These are phyloP conservation scores for Stereocaulon alpinum DNA, from an alignment of 495 filamentous ascomycete species.

Conservation along the genomic window DNA sequence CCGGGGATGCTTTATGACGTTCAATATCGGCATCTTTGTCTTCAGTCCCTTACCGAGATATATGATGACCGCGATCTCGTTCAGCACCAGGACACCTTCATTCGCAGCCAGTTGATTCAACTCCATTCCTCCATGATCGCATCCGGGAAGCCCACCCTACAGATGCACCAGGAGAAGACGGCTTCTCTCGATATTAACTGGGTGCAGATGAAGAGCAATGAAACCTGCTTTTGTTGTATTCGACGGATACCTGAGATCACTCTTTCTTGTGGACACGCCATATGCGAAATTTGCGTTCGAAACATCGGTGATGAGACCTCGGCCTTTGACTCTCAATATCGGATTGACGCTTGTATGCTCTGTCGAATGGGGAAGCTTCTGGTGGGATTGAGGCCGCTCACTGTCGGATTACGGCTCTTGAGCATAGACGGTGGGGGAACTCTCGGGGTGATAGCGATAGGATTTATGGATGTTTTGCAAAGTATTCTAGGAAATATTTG, in stretches of 20 bases:
- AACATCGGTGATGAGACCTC: background rate
- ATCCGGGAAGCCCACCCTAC: background rate
- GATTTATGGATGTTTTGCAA: constrained; percentile 1
- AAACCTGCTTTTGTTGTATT: constrained; percentile 9
- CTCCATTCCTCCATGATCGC: too few relatives aligned
- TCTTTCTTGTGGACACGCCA: constrained; percentile 7
- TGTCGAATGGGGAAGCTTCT: background rate
- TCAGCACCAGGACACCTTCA: too few relatives aligned
- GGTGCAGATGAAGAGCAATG: background rate
- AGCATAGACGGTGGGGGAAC: constrained; percentile 9
- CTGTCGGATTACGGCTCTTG: constrained; percentile 4
- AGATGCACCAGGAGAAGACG: background rate
- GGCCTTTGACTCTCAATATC: background rate
- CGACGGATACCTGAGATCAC: constrained; percentile 6
- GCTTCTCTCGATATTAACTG: background rate
- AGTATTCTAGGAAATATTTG: background rate
- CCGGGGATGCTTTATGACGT: too few relatives aligned
- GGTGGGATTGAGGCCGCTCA: background rate
- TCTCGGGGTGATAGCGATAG: background rate
- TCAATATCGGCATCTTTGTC: too few relatives aligned
- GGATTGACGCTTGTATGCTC: background rate
- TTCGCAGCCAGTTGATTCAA: too few relatives aligned
- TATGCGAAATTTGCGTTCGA: constrained; percentile 4
- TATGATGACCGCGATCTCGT: too few relatives aligned
- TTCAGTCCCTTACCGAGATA: too few relatives aligned